Percentiles rank a stretch among this genome's conserved stretches.
These are phyloP conservation scores for Ensete glaucum DNA, from an alignment of 176 grass and related monocot species.

Conservation along the genomic window DNA sequence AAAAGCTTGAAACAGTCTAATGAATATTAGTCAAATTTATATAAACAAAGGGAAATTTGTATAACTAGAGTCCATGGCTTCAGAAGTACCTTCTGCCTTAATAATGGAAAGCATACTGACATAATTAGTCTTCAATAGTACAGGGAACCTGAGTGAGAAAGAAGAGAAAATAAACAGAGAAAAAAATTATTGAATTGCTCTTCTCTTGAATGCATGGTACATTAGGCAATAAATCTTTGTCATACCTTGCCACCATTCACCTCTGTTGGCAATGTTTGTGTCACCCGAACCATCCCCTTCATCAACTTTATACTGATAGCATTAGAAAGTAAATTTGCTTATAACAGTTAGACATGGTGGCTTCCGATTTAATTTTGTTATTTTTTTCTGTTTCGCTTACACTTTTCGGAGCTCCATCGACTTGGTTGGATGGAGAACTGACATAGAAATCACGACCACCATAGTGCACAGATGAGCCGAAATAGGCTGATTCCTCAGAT, in stretches of 20 bases:
- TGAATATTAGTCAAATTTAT: neutral
- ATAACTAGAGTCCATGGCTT: too few species aligned
- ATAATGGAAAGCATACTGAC: neutral
- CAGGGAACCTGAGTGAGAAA: constrained; percentile 51
- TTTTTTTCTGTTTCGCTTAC: constrained; percentile 16
- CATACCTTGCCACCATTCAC: constrained; percentile 99
- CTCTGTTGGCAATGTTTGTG: constrained; percentile 51
- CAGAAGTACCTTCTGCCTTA: neutral
- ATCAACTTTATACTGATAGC: constrained; percentile 48
- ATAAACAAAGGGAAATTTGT: neutral
- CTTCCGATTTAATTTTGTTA: neutral
- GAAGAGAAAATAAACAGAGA: neutral
- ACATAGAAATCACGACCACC: constrained; percentile 88
- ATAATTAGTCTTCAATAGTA: constrained; percentile 52
- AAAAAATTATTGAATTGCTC: neutral
- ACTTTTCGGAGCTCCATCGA: constrained; percentile 27
- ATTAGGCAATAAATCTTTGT: neutral
- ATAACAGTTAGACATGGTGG: neutral
- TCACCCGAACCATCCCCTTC: constrained; percentile 38
- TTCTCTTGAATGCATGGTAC: constrained; percentile 8
- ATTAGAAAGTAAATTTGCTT: neutral
- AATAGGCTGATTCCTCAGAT: constrained; percentile 53
- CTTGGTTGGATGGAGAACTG: constrained; percentile 41
- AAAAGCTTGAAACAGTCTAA: neutral
- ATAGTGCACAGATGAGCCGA: constrained; percentile 82